Percentiles rank a stretch among this genome's conserved stretches.
These are phyloP conservation scores for Claviceps sp. DNA, from an alignment of 2,329 filamentous ascomycete genomes.

Conservation along the genomic window DNA sequence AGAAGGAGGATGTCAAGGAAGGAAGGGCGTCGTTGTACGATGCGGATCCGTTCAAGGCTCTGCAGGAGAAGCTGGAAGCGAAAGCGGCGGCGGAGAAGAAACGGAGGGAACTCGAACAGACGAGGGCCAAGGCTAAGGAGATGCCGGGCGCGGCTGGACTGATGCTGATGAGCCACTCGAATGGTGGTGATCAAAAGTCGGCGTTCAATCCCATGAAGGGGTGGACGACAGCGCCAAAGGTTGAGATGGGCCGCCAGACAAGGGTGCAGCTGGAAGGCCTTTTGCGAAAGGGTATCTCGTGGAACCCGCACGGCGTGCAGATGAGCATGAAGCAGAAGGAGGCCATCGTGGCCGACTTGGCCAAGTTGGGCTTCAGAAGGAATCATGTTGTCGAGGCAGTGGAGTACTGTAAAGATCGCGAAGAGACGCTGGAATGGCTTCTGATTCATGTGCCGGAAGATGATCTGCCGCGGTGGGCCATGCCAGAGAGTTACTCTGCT, in stretches of 20 bases:
- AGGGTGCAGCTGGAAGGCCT: constrained; percentile 67
- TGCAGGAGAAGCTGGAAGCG: constrained; percentile 66
- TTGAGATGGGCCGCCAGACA: constrained; percentile 81
- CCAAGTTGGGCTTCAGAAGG: constrained; percentile 69
- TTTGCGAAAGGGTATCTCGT: constrained; percentile 63
- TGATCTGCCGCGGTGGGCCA: constrained; percentile 81
- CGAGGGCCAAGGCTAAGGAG: constrained; percentile 53
- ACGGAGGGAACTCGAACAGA: constrained; percentile 54
- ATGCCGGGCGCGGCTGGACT: constrained; percentile 45
- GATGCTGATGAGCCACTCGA: constrained; percentile 34
- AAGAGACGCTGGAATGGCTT: constrained; percentile 91
- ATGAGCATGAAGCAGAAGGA: constrained; percentile 46
- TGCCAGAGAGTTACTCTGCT: constrained; percentile 84
- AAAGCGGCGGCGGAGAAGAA: constrained; percentile 68
- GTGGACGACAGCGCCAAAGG: constrained; percentile 76
- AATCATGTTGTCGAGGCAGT: constrained; percentile 85
- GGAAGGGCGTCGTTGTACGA: constrained; percentile 85
- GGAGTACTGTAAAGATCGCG: constrained; percentile 74
- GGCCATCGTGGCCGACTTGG: constrained; percentile 57
- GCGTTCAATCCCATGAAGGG: constrained; percentile 46
- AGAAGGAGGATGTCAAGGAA: constrained; percentile 65
- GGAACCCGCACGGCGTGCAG: constrained; percentile 68
- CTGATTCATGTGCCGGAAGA: constrained; percentile 95
- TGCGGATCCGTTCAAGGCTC: constrained; percentile 78
- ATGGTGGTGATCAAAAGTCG: constrained; percentile 16